phyloP scores from a whole-genome alignment of 2,329 filamentous ascomycete genomes.

The Fusarium musae region DNA sequence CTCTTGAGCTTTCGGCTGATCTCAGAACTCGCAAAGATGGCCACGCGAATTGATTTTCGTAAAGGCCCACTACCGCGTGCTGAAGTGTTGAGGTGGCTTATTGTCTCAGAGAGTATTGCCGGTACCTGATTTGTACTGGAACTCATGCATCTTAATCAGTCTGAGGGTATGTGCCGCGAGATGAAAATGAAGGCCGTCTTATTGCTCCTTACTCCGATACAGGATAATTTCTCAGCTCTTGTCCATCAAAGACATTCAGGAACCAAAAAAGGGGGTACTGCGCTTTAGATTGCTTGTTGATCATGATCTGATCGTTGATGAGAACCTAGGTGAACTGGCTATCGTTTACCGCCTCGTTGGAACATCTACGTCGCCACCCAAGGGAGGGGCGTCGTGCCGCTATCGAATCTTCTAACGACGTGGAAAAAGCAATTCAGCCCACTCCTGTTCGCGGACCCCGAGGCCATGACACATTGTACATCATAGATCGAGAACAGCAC shows the following conservation, averaged over 20 bases:
- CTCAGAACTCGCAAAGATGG: conserved; percentile 11
- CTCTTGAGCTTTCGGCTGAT: not conserved
- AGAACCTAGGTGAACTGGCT: conserved; percentile 13
- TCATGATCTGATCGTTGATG: conserved; percentile 23
- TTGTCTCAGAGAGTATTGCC: conserved; percentile 20
- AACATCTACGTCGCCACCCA: conserved; percentile 1
- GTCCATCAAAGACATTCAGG: not conserved
- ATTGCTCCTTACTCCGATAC: not conserved
- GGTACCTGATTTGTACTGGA: not conserved
- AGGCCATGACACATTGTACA: not conserved
- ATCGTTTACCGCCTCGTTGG: not conserved
- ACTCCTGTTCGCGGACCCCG: not conserved
- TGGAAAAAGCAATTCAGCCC: conserved; percentile 23
- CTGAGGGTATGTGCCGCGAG: not conserved
- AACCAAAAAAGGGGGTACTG: not conserved
- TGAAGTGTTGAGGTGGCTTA: conserved; percentile 17
- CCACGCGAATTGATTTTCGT: conserved; percentile 3
- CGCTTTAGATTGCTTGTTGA: conserved; percentile 2
- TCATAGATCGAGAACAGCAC: not conserved
- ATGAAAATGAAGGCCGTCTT: not conserved
- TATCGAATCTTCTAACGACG: conserved; percentile 6
- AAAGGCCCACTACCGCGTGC: conserved; percentile 10
- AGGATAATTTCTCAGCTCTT: not conserved
- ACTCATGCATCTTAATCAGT: not conserved
- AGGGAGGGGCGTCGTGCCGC: not conserved